Percentiles rank a stretch among this genome's conserved stretches.
Evolutionary conservation across 331 rosid species (phyloP).

Genomic region (Pyracantha coccinea): DNA sequence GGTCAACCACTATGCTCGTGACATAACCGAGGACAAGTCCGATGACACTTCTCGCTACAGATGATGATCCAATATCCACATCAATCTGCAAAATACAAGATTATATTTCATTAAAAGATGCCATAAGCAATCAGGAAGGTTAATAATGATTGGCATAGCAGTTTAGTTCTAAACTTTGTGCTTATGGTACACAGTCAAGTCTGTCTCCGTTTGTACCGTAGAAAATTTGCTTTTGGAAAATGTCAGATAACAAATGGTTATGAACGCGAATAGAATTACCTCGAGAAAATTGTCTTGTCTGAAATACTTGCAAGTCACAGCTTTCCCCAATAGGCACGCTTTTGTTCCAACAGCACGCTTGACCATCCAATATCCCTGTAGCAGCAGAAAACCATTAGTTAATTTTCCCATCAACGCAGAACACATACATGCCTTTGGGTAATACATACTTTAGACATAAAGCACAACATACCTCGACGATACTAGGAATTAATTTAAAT

Average conservation of each 20-base stretch:
- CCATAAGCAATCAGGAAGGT: background rate
- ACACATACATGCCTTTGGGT: slow-evolving; percentile 6
- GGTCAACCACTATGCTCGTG: slow-evolving; percentile 91
- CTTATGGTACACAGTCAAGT: background rate
- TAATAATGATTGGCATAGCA: background rate
- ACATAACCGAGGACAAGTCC: slow-evolving; percentile 94
- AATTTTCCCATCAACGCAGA: slow-evolving; percentile 12
- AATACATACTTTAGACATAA: slow-evolving; percentile 7
- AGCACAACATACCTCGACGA: slow-evolving; percentile 57
- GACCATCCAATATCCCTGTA: slow-evolving; percentile 99
- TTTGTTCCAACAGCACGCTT: slow-evolving; percentile 98
- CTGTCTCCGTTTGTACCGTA: background rate
- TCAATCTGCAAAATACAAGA: slow-evolving; percentile 56
- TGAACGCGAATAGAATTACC: slow-evolving; percentile 30
- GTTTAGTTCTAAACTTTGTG: background rate
- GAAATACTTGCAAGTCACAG: slow-evolving; percentile 83
- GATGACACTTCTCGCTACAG: slow-evolving; percentile 86
- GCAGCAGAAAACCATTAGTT: slow-evolving; percentile 23
- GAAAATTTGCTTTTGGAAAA: background rate
- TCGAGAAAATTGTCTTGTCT: slow-evolving; percentile 88
- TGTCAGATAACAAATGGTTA: background rate
- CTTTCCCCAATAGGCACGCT: slow-evolving; percentile 97
- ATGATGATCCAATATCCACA: slow-evolving; percentile 96
- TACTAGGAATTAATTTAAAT: slow-evolving; percentile 97
- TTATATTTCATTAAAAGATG: background rate